These are phyloP conservation scores for Alectoria sarmentosa DNA, from an alignment of 495 filamentous ascomycete genomes.

Conservation along the genomic window DNA sequence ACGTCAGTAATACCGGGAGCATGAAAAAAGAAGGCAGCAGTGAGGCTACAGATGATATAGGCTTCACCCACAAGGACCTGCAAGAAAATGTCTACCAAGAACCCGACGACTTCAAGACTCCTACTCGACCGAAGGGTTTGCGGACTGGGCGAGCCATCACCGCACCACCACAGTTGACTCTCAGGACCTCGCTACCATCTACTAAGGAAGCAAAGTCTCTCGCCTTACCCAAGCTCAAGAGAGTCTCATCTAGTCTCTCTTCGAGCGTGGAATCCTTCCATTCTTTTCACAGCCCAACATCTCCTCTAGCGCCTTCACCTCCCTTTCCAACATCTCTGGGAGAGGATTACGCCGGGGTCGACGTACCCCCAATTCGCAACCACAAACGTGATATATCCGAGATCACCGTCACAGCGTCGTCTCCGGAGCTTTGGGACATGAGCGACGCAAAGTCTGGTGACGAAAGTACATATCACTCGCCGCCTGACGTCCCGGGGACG, in stretches of 20 bases:
- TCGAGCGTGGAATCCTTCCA: slow-evolving; percentile 57
- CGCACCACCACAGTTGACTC: slow-evolving; percentile 39
- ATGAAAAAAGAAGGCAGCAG: slow-evolving; percentile 29
- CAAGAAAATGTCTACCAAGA: slow-evolving; percentile 26
- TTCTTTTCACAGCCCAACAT: slow-evolving; percentile 49
- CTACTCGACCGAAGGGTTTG: slow-evolving; percentile 25
- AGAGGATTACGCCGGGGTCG: slow-evolving; percentile 15
- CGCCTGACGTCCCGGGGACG: slow-evolving; percentile 23
- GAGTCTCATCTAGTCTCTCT: slow-evolving; percentile 38
- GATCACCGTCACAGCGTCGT: slow-evolving; percentile 36
- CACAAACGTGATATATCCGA: slow-evolving; percentile 37
- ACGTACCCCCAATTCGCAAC: slow-evolving; percentile 17
- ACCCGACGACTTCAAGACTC: slow-evolving; percentile 20
- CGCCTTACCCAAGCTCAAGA: slow-evolving; percentile 23
- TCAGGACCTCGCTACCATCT: slow-evolving; percentile 34
- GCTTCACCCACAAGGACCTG: slow-evolving; percentile 28
- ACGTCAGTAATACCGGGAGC: slow-evolving; percentile 33
- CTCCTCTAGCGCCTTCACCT: slow-evolving; percentile 43
- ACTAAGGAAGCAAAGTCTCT: slow-evolving; percentile 7
- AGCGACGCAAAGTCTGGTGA: slow-evolving; percentile 26
- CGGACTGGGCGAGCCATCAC: slow-evolving; percentile 35
- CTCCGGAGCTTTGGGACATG: slow-evolving; percentile 27
- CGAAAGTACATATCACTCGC: slow-evolving; percentile 16
- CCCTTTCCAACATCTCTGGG: slow-evolving; percentile 38
- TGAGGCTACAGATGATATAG: slow-evolving; percentile 36